phyloP scores from a whole-genome alignment of 208 protist genomes.

The Trypanosoma brucei region DNA sequence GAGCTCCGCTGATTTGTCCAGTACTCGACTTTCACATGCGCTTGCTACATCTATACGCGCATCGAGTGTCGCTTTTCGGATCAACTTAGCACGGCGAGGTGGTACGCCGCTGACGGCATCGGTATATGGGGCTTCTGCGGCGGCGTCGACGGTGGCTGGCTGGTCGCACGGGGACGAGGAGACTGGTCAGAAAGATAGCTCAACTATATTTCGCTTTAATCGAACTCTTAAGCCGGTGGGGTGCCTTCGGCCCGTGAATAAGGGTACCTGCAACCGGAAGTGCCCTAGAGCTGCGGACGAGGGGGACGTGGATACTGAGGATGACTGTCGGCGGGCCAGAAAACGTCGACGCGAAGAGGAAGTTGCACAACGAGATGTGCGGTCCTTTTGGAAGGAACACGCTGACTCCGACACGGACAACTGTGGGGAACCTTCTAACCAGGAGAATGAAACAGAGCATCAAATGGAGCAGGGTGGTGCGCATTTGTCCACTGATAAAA shows the following conservation, averaged over 20 bases:
- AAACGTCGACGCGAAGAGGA: conserved; percentile 18
- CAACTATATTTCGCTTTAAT: conserved; percentile 79
- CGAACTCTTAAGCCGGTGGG: conserved; percentile 20
- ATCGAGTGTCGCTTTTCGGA: conserved; percentile 54
- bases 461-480: conserved; percentile 13
- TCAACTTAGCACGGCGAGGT: conserved; percentile 57
- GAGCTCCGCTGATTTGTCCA: conserved; percentile 15
- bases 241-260: background rate
- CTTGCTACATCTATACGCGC: conserved; percentile 79
- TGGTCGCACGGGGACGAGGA: conserved; percentile 51
- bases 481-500: background rate
- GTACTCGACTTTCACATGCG: conserved; percentile 39
- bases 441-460: conserved; percentile 3
- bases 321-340: conserved; percentile 6
- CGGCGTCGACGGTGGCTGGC: conserved; percentile 65
- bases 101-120: conserved; percentile 69
- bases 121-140: conserved; percentile 76
- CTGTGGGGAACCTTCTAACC: conserved; percentile 5
- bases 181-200: conserved; percentile 48
- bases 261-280: background rate
- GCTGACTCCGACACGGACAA: background rate
- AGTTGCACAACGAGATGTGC: conserved; percentile 9
- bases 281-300: conserved; percentile 8
- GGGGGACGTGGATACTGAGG: conserved; percentile 6
- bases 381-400: conserved; percentile 18